Base-by-base conservation (phyloP, 2,329 filamentous ascomycete species). In the Fusarium sarcochroum region DNA sequence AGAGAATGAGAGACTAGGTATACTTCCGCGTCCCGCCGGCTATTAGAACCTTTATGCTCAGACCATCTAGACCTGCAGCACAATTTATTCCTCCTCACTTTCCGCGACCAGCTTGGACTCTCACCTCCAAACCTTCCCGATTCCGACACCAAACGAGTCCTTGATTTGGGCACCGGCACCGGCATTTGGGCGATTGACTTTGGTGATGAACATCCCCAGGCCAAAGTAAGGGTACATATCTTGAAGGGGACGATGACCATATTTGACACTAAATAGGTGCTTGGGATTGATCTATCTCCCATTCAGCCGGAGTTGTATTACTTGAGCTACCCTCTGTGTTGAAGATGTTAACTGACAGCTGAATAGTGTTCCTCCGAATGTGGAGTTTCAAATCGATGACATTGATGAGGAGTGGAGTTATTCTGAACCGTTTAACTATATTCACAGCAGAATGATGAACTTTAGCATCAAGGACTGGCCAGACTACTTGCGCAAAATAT, bases 371-470 rank as follows among this genome's bases (percentile, higher is more conserved):
- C 52, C 42, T 3, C 23, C 25, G 7, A 55, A 47, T 18, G 25
- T 55, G 14, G 25, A 55, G 25, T 55, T 55, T n/a, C 32, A 55
- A 14, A 46, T 55, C 13, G 52, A 55, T n/a, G 52, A 55, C 23
- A 46, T 55, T 5, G 35, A 55, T n/a, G 44, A 47, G 14, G 52
- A 55, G 6, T 55, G 52, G 52, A 40, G n/a, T 7, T 55, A 55
- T 27, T 32, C 52, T 21, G 18, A 18, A 17, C 42, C 44, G 10
- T 55, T 55, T 34, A 18, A 48, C 15, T 55, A 40, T 21, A 40
- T 55, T 17, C 40, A 45, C 30, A 57, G 44, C 44, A 34, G 52
- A 38, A 38, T 55, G 34, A 46, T 55, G 42, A 55, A 46, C n/a
- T 34, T 46, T 14, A 10, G 35, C 13, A 20, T 56, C 18, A 15